Percentiles rank a stretch among this genome's conserved stretches.
These are phyloP conservation scores for Elsinoe batatas DNA, from an alignment of 2,329 filamentous ascomycete species.

Conservation along the genomic window DNA sequence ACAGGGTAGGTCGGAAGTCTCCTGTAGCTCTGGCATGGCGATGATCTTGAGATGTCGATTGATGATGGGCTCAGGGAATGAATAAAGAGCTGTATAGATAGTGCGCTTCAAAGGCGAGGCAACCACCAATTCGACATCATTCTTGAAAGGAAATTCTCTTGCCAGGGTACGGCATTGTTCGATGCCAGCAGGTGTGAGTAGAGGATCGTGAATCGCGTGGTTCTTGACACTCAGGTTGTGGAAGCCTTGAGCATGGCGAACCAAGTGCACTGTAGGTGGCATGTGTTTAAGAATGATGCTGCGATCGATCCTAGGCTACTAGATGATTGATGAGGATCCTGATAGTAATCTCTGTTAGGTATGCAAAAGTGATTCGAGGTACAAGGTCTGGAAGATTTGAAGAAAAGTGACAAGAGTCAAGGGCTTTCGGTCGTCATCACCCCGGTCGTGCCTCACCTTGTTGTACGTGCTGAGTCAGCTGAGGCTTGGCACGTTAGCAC, in stretches of 20 bases:
- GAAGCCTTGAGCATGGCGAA: constrained; percentile 64
- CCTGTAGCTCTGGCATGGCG: constrained; percentile 67
- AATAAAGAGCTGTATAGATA: constrained; percentile 63
- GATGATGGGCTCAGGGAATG: constrained; percentile 51
- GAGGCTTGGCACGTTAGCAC: no score
- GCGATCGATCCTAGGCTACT: neutral
- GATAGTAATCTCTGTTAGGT: neutral
- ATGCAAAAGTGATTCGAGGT: no score
- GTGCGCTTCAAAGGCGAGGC: constrained; percentile 75
- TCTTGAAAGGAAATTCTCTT: constrained; percentile 54
- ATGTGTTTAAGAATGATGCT: constrained; percentile 18
- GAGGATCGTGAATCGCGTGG: constrained; percentile 65
- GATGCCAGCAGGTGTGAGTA: constrained; percentile 65
- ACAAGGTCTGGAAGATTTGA: neutral
- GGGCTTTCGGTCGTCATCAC: neutral
- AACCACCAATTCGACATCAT: constrained; percentile 57
- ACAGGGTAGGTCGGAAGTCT: constrained; percentile 63
- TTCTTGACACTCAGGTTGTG: constrained; percentile 69
- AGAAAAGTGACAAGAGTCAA: neutral
- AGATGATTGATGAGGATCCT: neutral
- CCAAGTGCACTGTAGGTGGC: constrained; percentile 49
- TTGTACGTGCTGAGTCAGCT: no score
- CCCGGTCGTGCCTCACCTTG: neutral
- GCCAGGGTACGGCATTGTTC: constrained; percentile 60
- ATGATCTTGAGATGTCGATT: constrained; percentile 44